These are phyloP conservation scores for Globisporangium canariense DNA, from an alignment of 352 stramenopile species.

Conservation along the genomic window DNA sequence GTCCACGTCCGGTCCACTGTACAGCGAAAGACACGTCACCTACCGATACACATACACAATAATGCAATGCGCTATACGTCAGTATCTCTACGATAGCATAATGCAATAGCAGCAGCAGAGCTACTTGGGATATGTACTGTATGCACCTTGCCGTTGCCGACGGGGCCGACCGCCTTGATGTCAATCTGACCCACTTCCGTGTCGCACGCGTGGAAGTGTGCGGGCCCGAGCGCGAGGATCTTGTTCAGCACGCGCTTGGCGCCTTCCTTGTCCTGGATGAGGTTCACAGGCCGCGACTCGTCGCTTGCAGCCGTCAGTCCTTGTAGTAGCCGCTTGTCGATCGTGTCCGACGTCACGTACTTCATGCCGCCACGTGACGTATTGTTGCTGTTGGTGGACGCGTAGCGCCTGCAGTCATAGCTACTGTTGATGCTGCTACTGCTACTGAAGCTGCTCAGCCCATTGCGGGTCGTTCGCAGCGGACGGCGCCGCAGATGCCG, in stretches of 20 bases:
- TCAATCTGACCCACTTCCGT: conserved; percentile 98
- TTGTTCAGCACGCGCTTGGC: conserved; percentile 59
- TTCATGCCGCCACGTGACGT: conserved; percentile 23
- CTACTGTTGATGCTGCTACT: not conserved
- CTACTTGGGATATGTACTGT: not conserved
- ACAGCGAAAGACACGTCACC: conserved; percentile 97
- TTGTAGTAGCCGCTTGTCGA: conserved; percentile 48
- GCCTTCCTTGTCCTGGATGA: conserved; percentile 69
- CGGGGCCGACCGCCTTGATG: conserved; percentile 90
- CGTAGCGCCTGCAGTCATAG: not conserved
- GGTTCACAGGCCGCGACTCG: conserved; percentile 63
- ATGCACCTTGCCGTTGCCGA: conserved; percentile 92
- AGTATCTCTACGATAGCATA: too few species aligned
- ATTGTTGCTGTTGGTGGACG: not conserved
- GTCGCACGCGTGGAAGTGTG: conserved; percentile 94
- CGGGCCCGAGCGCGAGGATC: conserved; percentile 54
- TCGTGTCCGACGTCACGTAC: conserved; percentile 70
- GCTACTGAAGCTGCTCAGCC: not conserved
- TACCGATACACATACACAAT: not conserved
- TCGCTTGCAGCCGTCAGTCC: conserved; percentile 68
- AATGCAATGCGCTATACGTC: not conserved
- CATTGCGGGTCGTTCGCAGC: not conserved
- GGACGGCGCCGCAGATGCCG: not conserved
- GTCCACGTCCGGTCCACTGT: conserved; percentile 94
- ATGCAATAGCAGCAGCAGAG: too few species aligned